Percentiles rank a stretch among this genome's conserved stretches.
Conservation (phyloP, 768 basidiomycete genomes). For the Boletales sp. region DNA sequence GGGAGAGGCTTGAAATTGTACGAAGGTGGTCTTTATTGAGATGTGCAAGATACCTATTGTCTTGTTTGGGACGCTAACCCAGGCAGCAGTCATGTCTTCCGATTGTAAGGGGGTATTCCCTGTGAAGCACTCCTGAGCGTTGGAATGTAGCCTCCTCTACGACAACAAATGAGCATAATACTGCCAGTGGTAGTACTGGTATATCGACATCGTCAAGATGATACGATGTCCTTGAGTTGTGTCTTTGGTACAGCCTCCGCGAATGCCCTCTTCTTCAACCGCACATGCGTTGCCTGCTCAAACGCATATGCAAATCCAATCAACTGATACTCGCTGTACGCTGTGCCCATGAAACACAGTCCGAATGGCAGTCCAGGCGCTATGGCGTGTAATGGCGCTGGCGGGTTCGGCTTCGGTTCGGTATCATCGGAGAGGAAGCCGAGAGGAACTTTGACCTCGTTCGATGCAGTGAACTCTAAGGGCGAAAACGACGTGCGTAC, state of each 20-base stretch:
- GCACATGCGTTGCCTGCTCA: constrained; percentile 53
- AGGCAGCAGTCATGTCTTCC: constrained; percentile 15
- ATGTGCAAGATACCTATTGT: constrained; percentile 9
- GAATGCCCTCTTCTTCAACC: constrained; percentile 46
- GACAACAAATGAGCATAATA: too few species aligned
- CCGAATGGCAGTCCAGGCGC: constrained; percentile 42
- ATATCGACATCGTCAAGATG: background rate
- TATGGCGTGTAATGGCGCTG: constrained; percentile 33
- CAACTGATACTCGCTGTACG: constrained; percentile 42
- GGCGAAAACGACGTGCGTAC: constrained; percentile 7
- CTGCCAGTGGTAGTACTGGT: too few species aligned
- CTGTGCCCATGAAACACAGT: constrained; percentile 42
- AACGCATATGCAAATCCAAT: constrained; percentile 43
- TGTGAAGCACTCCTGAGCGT: constrained; percentile 15
- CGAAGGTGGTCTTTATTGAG: background rate
- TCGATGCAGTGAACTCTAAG: background rate
- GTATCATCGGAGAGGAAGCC: constrained; percentile 36
- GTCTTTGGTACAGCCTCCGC: constrained; percentile 54
- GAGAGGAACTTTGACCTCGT: constrained; percentile 35
- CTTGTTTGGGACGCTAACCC: constrained; percentile 25
- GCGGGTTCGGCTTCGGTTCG: constrained; percentile 24
- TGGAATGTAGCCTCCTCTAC: constrained; percentile 5
- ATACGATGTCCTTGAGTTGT: constrained; percentile 36
- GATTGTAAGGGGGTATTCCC: constrained; percentile 8
- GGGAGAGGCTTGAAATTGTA: constrained; percentile 15